A percentile compares a stretch with the other conserved stretches of the same genome.
These are phyloP conservation scores for Fusarium sp. DNA, from an alignment of 2,329 filamentous ascomycete species.

Conservation along the genomic window DNA sequence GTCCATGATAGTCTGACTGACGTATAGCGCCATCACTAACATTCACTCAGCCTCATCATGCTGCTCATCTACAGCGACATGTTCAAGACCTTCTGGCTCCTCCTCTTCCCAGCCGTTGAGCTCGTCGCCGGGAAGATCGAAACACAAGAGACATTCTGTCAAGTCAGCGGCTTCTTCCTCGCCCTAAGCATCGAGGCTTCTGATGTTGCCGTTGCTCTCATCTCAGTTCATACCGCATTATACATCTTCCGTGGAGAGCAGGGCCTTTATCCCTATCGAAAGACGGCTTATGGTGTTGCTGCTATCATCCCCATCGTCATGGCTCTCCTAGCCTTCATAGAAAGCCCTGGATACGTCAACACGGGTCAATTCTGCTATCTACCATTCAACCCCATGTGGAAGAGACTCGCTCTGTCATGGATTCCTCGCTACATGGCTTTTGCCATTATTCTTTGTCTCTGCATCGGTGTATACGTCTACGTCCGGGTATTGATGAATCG, in stretches of 20 bases:
- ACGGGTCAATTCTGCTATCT: conserved; percentile 77
- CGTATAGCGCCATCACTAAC: conserved; percentile 11
- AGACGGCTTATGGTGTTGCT: conserved; percentile 67
- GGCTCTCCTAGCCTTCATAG: conserved; percentile 72
- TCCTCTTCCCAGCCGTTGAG: conserved; percentile 71
- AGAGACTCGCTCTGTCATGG: conserved; percentile 75
- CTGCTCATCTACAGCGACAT: conserved; percentile 78
- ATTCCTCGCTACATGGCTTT: conserved; percentile 78
- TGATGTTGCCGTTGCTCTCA: conserved; percentile 77
- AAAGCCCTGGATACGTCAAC: conserved; percentile 67
- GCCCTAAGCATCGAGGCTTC: conserved; percentile 74
- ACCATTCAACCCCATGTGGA: conserved; percentile 74
- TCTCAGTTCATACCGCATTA: conserved; percentile 77
- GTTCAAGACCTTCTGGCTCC: conserved; percentile 75
- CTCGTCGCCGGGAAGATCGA: conserved; percentile 63
- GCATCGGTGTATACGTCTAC: conserved; percentile 76
- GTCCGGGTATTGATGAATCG: conserved; percentile 61
- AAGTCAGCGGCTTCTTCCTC: conserved; percentile 75
- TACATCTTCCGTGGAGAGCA: conserved; percentile 74
- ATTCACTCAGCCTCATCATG: conserved; percentile 72
- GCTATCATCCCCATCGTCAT: conserved; percentile 68
- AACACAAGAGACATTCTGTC: conserved; percentile 69
- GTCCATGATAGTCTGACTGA: conserved; percentile 41
- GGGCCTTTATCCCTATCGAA: conserved; percentile 75
- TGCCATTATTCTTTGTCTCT: conserved; percentile 70